Base-by-base conservation (phyloP, 176 grass and related monocot species). In the Oryza officinalis region DNA sequence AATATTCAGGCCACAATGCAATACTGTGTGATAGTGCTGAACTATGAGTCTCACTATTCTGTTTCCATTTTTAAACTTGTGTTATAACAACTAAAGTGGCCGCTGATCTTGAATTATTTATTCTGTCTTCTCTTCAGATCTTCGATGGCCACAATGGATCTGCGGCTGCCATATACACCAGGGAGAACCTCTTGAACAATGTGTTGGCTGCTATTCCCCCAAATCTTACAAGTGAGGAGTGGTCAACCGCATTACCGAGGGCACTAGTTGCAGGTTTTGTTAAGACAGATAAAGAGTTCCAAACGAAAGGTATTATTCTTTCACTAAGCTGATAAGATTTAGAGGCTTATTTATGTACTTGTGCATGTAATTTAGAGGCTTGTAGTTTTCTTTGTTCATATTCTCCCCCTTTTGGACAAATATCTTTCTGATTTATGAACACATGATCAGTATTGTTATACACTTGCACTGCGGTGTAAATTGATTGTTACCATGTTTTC, bases 191-290 rank as follows among this genome's bases (percentile, higher is more conserved):
- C 6, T 63, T 90, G 81, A 84, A 85, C 52, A 94, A 94, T 87
- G 89, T 94, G 38, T 77, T 98, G 81, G 63, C 88, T 81, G 93
- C 96, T 64, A 94, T 98, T 69, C 96, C 93, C 67, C 63, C 83
- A 80, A 92, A 91, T 71, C 88, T 98, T 84, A 94, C 91, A 50
- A 92, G 83, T 72, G 91, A 98, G 71, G 93, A 98, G 69, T 98
- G 96, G 93, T 81, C 90, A 88, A 82, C 91, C 18, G 93, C 93
- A 44, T 82, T 98, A 68, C 96, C 93, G 82, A 91, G 96, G 75
- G 96, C 96, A 67, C 74, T 98, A 54, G 96, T 98, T 66, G 96
- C 96, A 52, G 91, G 96, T 66, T 98, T 98, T 83, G 96, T 98
- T 60, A 98, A 98, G 77, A 98, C 96, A 61, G 96, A 98, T 75